Conservation (phyloP, 2,329 filamentous ascomycete species). For the Colletotrichum higginsianum region DNA sequence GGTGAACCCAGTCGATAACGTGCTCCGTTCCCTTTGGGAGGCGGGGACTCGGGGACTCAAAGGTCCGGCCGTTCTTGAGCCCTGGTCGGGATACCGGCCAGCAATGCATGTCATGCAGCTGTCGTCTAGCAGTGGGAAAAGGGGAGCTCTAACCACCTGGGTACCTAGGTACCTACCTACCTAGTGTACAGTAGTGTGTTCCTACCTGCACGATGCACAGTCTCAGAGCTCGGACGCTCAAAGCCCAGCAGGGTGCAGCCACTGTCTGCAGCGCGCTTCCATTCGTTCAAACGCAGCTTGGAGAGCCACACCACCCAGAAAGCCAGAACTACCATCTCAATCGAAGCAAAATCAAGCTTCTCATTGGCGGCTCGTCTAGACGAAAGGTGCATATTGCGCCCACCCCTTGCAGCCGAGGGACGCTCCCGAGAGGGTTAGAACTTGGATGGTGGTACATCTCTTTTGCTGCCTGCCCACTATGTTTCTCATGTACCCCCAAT, state of each 20-base stretch:
- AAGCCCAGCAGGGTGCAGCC: neutral
- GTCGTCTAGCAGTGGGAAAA: constrained; percentile 33
- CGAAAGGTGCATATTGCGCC: constrained; percentile 37
- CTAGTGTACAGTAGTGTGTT: no score
- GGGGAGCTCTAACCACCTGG: neutral
- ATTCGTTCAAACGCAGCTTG: neutral
- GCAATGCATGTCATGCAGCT: constrained; percentile 32
- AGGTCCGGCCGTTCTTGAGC: neutral
- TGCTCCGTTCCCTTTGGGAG: neutral
- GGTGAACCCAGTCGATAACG: neutral
- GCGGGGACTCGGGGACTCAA: neutral
- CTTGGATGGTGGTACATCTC: neutral
- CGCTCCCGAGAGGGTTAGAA: constrained; percentile 29
- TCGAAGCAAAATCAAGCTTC: constrained; percentile 37
- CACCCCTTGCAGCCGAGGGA: constrained; percentile 19
- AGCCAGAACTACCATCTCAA: constrained; percentile 17
- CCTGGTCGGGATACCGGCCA: neutral
- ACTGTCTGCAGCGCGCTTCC: constrained; percentile 13
- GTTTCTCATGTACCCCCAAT: constrained; percentile 21
- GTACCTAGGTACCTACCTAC: no score
- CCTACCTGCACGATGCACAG: no score
- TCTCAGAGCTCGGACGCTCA: no score
- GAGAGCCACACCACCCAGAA: neutral
- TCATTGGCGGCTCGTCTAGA: constrained; percentile 37
- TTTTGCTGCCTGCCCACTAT: neutral